Evolutionary conservation across 2,329 filamentous ascomycete species (phyloP).

Genomic region (Mycosphaerelloides madeirae): DNA sequence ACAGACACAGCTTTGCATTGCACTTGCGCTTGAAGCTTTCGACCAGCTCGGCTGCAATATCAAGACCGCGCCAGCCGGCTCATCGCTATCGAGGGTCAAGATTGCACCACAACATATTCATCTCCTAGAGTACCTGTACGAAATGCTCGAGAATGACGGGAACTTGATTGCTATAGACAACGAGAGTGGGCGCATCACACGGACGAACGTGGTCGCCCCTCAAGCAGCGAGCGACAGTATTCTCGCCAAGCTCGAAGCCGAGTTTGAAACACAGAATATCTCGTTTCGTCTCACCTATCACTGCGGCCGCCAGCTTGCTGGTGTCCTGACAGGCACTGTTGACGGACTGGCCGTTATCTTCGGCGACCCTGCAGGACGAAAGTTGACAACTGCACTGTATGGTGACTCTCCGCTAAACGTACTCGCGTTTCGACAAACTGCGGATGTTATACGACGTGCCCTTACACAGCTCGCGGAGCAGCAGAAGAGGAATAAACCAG

Average conservation of each 20-base stretch:
- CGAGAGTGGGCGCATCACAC: neutral
- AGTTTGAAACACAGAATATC: neutral
- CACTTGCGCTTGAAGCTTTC: too few species aligned
- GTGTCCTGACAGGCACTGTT: neutral
- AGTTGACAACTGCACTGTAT: neutral
- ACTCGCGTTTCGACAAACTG: too few species aligned
- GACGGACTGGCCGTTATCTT: neutral
- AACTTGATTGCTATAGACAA: neutral
- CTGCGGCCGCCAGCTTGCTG: neutral
- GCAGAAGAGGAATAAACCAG: too few species aligned
- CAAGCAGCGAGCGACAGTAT: neutral
- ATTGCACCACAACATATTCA: constrained; percentile 3
- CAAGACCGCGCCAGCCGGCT: neutral
- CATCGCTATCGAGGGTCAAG: neutral
- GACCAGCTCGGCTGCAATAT: constrained; percentile 8
- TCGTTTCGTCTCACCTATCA: neutral
- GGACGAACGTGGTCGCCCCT: neutral
- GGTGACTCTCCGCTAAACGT: neutral
- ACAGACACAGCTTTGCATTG: too few species aligned
- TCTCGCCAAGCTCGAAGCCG: neutral
- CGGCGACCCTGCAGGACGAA: neutral
- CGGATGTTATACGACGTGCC: too few species aligned
- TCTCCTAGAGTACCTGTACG: constrained; percentile 1
- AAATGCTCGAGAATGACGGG: neutral
- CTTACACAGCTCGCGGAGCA: too few species aligned